Evolutionary conservation across 202 grass and related monocot species (phyloP), one percentile per base, ranked within the genome.

Genomic region (Bolboschoenoplectus hybrid): DNA sequence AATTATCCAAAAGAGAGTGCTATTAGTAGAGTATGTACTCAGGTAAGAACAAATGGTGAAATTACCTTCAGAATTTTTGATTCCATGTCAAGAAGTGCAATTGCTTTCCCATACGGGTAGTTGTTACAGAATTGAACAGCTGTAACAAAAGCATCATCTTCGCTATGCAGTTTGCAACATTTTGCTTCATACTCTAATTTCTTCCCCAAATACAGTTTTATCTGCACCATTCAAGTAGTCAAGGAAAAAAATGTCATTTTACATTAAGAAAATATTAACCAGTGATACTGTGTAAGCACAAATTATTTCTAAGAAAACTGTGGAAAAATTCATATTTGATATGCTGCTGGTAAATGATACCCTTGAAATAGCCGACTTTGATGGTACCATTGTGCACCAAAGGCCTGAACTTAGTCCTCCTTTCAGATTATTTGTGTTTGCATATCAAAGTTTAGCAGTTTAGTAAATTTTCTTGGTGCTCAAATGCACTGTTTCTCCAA

Each of bases 191-290:
- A 95, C 57, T 92, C 89, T 4, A 97, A 84, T 73, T 41, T 95
- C 78, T 74, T 92, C 64, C 93, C 93, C 38, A 11, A 57, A 52
- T 92, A 95, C 5, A 97, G 84, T 88, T 95, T 95, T 73, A 97
- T 86, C 95, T 97, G 85, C 3, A 70, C 82, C 55, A 74, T 72
- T 58, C 3, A 68, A 63, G 2, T 64, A 58, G 45, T 13, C 12
- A 73, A 81, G 17, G 2, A 63, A 45, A 36, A 83, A 39, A 26
- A 26, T 26, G 53, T 40, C 67, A 9, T 38, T 44, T 38, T 47
- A 52, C 12, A 7, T 65, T 10, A 35, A 11, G 0, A 38, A 4
- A 66, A 66, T 12, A 20, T 20, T 4, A 56, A 56, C 53, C 58
- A 62, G 16, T 62, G 58, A 20, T 7, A 62, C 26, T 26, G 26